Conservation (phyloP, 1,284 basidiomycete genomes). For the Puccinia polysora region DNA sequence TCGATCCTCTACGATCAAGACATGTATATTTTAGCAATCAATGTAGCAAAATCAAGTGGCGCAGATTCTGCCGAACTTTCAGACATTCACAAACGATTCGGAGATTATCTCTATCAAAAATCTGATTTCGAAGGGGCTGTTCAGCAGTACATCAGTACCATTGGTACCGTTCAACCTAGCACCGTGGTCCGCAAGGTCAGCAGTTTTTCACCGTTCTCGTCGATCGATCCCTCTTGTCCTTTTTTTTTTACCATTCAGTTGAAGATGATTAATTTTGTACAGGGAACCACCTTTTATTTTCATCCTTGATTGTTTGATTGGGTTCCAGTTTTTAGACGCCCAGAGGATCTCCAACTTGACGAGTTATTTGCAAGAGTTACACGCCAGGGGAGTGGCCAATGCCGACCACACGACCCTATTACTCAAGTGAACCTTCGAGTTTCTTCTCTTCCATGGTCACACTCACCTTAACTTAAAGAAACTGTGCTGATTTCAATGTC, state of each 20-base stretch:
- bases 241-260: background rate
- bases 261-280: too few species aligned
- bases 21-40: constrained; percentile 61
- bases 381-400: constrained; percentile 80
- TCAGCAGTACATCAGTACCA: constrained; percentile 83
- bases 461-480: background rate
- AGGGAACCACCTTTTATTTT: too few species aligned
- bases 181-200: constrained; percentile 90
- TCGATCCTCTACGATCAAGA: constrained; percentile 70
- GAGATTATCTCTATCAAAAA: constrained; percentile 84
- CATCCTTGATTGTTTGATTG: background rate
- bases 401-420: constrained; percentile 94
- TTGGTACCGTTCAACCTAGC: constrained; percentile 82
- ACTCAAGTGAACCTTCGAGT: constrained; percentile 59
- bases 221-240: background rate
- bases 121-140: constrained; percentile 89
- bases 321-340: constrained; percentile 87
- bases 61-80: constrained; percentile 62
- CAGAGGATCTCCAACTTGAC: constrained; percentile 92
- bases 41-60: constrained; percentile 63
- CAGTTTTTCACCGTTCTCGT: constrained; percentile 26
- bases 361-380: constrained; percentile 90
- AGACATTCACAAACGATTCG: constrained; percentile 81
- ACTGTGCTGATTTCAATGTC: background rate
- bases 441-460: background rate